Percentiles rank a stretch among this genome's conserved stretches.
Conservation (phyloP, 1,139 yeast species). For the Kodamaea alishanica region DNA sequence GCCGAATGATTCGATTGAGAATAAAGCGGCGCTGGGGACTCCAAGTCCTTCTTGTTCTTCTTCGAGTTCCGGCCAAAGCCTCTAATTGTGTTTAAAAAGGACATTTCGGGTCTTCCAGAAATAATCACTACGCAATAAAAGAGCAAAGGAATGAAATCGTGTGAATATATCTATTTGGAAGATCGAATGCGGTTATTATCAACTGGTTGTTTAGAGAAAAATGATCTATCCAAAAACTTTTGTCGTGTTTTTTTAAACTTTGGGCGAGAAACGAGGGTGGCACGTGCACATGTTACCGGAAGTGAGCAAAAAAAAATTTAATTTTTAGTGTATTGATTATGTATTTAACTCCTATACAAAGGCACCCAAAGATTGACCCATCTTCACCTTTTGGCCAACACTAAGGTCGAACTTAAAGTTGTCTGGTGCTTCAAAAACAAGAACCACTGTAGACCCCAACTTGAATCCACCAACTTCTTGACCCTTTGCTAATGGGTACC, state of each 20-base stretch:
- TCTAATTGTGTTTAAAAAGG: conserved; percentile 46
- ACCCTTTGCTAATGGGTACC: conserved; percentile 86
- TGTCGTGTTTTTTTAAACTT: too few relatives aligned
- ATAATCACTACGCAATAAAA: too few relatives aligned
- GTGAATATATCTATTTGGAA: too few relatives aligned
- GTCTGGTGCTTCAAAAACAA: conserved; percentile 93
- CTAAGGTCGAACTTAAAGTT: conserved; percentile 66
- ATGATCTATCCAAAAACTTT: too few relatives aligned
- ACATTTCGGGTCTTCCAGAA: conserved; percentile 23
- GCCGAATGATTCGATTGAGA: conserved; percentile 32
- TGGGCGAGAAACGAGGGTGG: too few relatives aligned
- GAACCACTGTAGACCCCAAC: conserved; percentile 91
- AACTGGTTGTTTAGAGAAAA: too few relatives aligned
- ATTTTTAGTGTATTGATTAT: too few relatives aligned
- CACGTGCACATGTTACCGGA: too few relatives aligned
- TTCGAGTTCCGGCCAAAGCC: conserved; percentile 66
- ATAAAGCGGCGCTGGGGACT: conserved; percentile 32
- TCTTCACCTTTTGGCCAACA: conserved; percentile 72
- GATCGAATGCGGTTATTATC: too few relatives aligned
- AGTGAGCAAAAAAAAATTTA: too few relatives aligned
- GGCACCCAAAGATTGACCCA: conserved; percentile 80
- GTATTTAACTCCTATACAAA: conserved; percentile 16
- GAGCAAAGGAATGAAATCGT: too few relatives aligned
- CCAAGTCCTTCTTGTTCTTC: conserved; percentile 46
- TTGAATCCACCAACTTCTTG: conserved; percentile 97